Base-by-base conservation (phyloP, 1,139 yeast species). In the Geotrichum restrictum region DNA sequence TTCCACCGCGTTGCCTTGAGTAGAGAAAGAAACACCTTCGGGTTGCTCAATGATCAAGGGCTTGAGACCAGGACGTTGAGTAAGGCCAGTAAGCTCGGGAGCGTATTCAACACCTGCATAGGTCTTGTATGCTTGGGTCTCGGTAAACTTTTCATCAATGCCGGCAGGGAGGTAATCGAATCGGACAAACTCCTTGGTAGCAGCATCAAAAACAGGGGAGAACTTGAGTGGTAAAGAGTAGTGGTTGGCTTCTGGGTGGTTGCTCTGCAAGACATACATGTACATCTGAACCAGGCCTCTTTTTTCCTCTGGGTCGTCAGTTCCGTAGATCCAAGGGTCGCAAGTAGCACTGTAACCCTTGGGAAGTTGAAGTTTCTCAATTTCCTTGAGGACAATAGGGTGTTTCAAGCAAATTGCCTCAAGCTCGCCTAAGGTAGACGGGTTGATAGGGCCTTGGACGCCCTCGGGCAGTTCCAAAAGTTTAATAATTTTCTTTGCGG, bases 261-360 rank as follows among this genome's bases (percentile, higher is more conserved):
- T 62, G 59, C 64, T 59, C 70, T 88, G 87, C 83, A 85, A 83
- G 73, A 83, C 83, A 68, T 83, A 81, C 73, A 85, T 93, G 61
- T 83, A 72, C 71, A 83, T 74, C 68, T 88, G 77, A 65, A 82
- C 82, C 49, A 82, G 74, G 48, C 83, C 79, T 45, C 89, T 94
- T 82, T 89, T 85, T 70, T 84, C 75, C 66, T 39, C 22, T 10
- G 42, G 18, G 31, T 21, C 31, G 42, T 85, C 91, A 40, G 88
- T 83, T 61, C 95, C 96, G 67, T 87, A 87, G 76, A 87, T 87
- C 95, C 96, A 88, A 49, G 93, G 91, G 66, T 88, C 63, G 24
- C 55, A 46, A 32, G 83, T 81, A 33, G 57, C 62, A 16, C 53
- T 49, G 51, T 57, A 60, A 16, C 56, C 62, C 48, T 64, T 58